A percentile compares a stretch with the other conserved stretches of the same genome.
Conservation (phyloP, 2,329 filamentous ascomycete species). For the Talaromyces albobiverticillius region DNA sequence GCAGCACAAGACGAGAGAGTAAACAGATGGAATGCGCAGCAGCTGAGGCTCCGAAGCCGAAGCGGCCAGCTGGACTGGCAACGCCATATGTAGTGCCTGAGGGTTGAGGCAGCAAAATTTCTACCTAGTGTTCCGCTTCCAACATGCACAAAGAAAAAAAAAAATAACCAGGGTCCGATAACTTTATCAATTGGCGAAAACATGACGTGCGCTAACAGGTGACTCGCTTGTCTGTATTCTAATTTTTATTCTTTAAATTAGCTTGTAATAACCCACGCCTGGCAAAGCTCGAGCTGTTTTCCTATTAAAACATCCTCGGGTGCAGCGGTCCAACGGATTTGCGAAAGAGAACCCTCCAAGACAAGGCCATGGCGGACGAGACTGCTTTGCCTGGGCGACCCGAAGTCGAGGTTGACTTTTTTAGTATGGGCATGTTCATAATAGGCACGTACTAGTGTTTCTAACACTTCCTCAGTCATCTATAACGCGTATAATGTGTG, state of each 20-base stretch:
- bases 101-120: background rate
- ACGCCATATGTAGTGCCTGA: background rate
- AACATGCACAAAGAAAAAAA: background rate
- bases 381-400: background rate
- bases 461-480: background rate
- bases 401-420: constrained; percentile 49
- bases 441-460: constrained; percentile 45
- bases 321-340: background rate
- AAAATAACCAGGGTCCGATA: background rate
- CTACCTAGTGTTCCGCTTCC: background rate
- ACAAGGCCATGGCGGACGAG: background rate
- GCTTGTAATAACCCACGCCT: background rate
- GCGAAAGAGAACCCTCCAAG: background rate
- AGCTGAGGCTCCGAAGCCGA: constrained; percentile 4
- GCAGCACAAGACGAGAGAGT: background rate
- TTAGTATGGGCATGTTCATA: constrained; percentile 63
- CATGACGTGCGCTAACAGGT: background rate
- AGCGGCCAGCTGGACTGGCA: constrained; percentile 2
- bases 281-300: background rate
- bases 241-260: background rate
- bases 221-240: background rate
- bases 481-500: constrained; percentile 6
- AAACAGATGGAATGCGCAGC: background rate
- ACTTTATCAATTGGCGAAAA: background rate
- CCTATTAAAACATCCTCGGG: constrained; percentile 19